Evolutionary conservation across 2,329 filamentous ascomycete genomes (phyloP).

Genomic region (Neoascochyta sp.): DNA sequence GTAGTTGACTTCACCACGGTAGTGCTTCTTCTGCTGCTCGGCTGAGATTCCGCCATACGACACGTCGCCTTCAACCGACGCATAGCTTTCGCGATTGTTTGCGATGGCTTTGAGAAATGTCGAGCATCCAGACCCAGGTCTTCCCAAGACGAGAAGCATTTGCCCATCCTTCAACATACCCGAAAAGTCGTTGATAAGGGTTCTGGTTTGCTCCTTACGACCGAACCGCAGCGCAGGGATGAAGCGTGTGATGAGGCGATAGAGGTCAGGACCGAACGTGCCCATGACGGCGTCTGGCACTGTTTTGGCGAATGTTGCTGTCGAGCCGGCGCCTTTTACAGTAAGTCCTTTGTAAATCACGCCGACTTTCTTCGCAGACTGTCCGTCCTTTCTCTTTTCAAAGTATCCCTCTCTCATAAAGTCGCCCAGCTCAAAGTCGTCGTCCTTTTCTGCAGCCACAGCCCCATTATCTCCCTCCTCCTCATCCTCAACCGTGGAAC

Average conservation of each 20-base stretch:
- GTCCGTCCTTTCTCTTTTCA: slow-evolving; percentile 65
- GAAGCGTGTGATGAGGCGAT: slow-evolving; percentile 57
- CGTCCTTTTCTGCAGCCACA: slow-evolving; percentile 47
- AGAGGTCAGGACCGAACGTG: slow-evolving; percentile 78
- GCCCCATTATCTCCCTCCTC: slow-evolving; percentile 22
- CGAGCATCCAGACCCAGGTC: slow-evolving; percentile 70
- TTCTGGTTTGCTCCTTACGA: slow-evolving; percentile 49
- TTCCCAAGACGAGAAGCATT: slow-evolving; percentile 70
- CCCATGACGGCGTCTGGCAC: slow-evolving; percentile 70
- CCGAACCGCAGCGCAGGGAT: slow-evolving; percentile 51
- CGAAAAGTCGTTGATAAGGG: slow-evolving; percentile 63
- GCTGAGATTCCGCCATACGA: slow-evolving; percentile 69
- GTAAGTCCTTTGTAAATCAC: slow-evolving; percentile 73
- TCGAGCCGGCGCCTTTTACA: slow-evolving; percentile 66
- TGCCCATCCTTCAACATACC: slow-evolving; percentile 65
- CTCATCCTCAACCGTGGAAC: slow-evolving; percentile 11
- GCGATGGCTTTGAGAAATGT: slow-evolving; percentile 74
- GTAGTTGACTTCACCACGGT: slow-evolving; percentile 73
- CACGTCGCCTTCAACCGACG: slow-evolving; percentile 64
- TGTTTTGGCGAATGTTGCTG: slow-evolving; percentile 66
- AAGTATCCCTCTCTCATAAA: slow-evolving; percentile 74
- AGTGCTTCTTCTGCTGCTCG: slow-evolving; percentile 63
- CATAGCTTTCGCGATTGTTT: slow-evolving; percentile 65
- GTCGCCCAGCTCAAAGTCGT: slow-evolving; percentile 64
- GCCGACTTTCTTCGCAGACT: slow-evolving; percentile 71